Evolutionary conservation across 1,284 basidiomycete genomes (phyloP), one percentile per base, ranked within the genome.

Genomic region (Cryptococcus deneoformans): DNA sequence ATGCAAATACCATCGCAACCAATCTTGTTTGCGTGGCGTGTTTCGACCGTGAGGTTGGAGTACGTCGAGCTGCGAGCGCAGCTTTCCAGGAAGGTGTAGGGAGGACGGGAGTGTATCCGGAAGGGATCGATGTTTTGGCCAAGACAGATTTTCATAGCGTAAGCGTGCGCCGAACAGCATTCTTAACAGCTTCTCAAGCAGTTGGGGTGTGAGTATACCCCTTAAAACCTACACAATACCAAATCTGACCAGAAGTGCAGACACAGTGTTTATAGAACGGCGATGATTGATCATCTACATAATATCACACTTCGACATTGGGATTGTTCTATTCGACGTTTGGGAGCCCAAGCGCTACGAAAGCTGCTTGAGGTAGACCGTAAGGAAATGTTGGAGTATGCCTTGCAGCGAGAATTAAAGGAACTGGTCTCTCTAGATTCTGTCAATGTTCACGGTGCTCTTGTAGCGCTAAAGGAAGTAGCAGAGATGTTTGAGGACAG

Each of bases 81-180:
- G 92, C 95, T 3, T 99, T 92, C 73, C 96, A 99, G 75, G 96
- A 99, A 77, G 88, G 89, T 68, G 96, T 98, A 44, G 96, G 96
- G 8, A 82, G 96, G 67, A 67, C 95, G 91, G 86, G 83, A 51
- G 78, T 93, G 53, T 94, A 98, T 71, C 88, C 91, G 43, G 87
- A 94, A 76, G 96, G 96, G 0, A 97, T 99, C 59, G 90, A 93
- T 67, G 87, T 97, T 14, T 81, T 99, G 38, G 83, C 86, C 47
- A 89, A 90, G 73, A 92, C 91, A 1, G 96, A 99, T 78, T 99
- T 98, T 75, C 96, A 92, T 77, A 87, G 92, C 16, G 89, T 99
- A 50, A 90, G 92, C 62, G 82, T 93, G 8, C 80, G 91, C 37
- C 82, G 88, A 58, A 89, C 89, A 65, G 87, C 94, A 0, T 98